phyloP scores from a whole-genome alignment of 192 early-diverging fungal genomes.

The Coemansia sp. region DNA sequence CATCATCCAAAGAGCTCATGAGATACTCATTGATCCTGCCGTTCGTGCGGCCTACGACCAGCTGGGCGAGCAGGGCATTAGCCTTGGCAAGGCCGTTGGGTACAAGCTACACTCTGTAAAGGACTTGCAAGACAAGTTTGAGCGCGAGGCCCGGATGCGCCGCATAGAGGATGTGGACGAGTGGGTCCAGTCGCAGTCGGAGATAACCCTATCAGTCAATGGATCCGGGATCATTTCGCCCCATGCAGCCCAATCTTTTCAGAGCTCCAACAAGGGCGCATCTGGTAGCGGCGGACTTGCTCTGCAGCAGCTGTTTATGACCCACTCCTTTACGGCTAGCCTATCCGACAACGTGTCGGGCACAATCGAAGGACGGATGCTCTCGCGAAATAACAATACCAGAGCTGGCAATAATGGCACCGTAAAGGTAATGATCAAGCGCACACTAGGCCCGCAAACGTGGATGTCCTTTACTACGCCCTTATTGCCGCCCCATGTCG shows the following conservation, averaged over 20 bases:
- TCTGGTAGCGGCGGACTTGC: not conserved
- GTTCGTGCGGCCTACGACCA: conserved; percentile 86
- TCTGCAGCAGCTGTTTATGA: conserved; percentile 30
- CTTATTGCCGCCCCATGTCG: conserved; percentile 54
- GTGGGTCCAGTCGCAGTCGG: conserved; percentile 60
- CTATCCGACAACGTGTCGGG: conserved; percentile 55
- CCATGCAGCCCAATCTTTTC: not conserved
- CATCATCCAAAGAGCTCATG: conserved; percentile 74
- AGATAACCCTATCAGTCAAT: conserved; percentile 11
- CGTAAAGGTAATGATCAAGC: conserved; percentile 73
- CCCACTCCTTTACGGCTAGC: conserved; percentile 65
- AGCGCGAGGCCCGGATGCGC: conserved; percentile 59
- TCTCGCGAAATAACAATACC: conserved; percentile 60
- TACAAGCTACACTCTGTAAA: conserved; percentile 65
- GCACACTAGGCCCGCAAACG: conserved; percentile 57
- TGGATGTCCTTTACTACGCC: conserved; percentile 60
- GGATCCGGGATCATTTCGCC: not conserved
- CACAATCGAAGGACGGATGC: conserved; percentile 61
- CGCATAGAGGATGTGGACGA: conserved; percentile 66
- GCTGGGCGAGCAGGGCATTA: conserved; percentile 87
- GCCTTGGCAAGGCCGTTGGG: conserved; percentile 61
- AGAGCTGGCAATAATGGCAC: conserved; percentile 68
- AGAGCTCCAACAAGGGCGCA: not conserved
- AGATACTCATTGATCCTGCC: conserved; percentile 78
- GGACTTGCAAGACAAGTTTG: conserved; percentile 69